Evolutionary conservation across 441 rosid genomes (phyloP).

Genomic region (Raphanus hybrid): DNA sequence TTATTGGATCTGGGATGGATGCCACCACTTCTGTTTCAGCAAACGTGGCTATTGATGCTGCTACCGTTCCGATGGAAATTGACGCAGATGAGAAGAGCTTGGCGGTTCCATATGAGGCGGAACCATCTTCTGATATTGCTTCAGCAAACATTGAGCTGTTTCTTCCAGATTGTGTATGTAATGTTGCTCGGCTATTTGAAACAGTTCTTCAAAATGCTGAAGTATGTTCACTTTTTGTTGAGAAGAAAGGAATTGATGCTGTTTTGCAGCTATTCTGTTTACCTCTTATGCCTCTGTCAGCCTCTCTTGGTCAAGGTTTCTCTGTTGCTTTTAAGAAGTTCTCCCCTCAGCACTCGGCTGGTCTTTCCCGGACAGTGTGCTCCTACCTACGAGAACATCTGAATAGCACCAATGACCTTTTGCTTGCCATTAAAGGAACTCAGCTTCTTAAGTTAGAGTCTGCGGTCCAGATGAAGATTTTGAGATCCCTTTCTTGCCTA

Average conservation of each 20-base stretch:
- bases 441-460: slow-evolving; percentile 69
- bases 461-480: slow-evolving; percentile 59
- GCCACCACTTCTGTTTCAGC: slow-evolving; percentile 52
- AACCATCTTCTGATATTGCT: slow-evolving; percentile 65
- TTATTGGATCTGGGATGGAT: slow-evolving; percentile 76
- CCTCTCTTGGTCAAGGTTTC: slow-evolving; percentile 84
- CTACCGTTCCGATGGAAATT: slow-evolving; percentile 94
- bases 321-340: slow-evolving; percentile 91
- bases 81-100: slow-evolving; percentile 73
- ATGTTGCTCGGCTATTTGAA: slow-evolving; percentile 92
- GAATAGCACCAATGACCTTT: slow-evolving; percentile 61
- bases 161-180: slow-evolving; percentile 86
- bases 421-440: slow-evolving; percentile 64
- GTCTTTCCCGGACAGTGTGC: slow-evolving; percentile 85
- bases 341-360: slow-evolving; percentile 88
- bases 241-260: slow-evolving; percentile 93
- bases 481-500: slow-evolving; percentile 78
- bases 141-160: slow-evolving; percentile 62
- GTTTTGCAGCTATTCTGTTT: slow-evolving; percentile 75
- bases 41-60: slow-evolving; percentile 52
- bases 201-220: slow-evolving; percentile 98
- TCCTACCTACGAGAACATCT: slow-evolving; percentile 78
- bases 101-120: slow-evolving; percentile 60
- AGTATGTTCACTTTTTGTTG: slow-evolving; percentile 90
- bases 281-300: slow-evolving; percentile 86